Conservation (phyloP, 106 monocot genomes). For the Phalaenopsis aphrodite region DNA sequence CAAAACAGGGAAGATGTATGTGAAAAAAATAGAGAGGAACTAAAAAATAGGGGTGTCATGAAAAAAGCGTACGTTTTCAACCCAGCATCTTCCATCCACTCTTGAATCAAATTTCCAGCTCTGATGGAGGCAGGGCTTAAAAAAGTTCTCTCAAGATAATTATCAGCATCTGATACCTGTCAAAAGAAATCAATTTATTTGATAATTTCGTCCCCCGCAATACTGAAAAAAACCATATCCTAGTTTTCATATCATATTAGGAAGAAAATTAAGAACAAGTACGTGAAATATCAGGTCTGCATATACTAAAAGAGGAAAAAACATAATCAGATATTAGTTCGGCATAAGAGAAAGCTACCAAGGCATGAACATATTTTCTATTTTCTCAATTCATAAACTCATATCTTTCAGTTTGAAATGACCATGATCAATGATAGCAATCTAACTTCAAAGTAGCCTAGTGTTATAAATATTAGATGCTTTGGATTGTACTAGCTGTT, state of each 20-base stretch:
- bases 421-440: neutral
- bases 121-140: slow-evolving; percentile 74
- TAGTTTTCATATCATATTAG: neutral
- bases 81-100: slow-evolving; percentile 95
- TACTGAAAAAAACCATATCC: neutral
- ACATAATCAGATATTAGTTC: neutral
- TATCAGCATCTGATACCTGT: slow-evolving; percentile 83
- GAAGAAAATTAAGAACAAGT: neutral
- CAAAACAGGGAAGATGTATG: neutral
- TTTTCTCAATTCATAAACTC: neutral
- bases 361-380: neutral
- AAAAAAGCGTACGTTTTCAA: slow-evolving; percentile 54
- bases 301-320: neutral
- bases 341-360: neutral
- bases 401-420: neutral
- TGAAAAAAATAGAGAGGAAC: neutral
- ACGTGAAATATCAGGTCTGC: neutral
- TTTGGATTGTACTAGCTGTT: neutral
- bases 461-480: neutral
- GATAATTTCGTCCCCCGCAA: neutral
- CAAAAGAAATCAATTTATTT: neutral
- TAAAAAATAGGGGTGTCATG: neutral
- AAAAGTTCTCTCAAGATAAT: slow-evolving; percentile 87
- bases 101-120: slow-evolving; percentile 54
- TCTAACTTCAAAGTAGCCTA: neutral